Evolutionary conservation across 495 filamentous ascomycete genomes (phyloP).

Genomic region (Aspergillus cavernicola): DNA sequence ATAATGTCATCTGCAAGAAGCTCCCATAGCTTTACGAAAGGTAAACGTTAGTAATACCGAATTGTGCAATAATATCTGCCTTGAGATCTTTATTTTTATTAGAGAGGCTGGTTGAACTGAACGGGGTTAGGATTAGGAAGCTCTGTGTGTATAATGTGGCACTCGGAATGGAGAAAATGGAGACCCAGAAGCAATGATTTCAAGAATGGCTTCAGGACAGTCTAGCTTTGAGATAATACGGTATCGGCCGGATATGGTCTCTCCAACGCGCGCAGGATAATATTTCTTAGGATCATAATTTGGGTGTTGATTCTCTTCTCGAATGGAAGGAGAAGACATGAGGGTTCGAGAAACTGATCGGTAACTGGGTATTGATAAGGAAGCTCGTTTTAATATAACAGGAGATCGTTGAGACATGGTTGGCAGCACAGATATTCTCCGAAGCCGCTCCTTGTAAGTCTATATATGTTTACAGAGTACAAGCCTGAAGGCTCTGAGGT

Average conservation of each 20-base stretch:
- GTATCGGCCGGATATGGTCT: conserved; percentile 30
- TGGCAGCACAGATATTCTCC: too few relatives aligned
- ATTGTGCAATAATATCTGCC: conserved; percentile 20
- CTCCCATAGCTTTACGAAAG: conserved; percentile 29
- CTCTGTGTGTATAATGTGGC: conserved; percentile 34
- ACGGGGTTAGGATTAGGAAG: background rate
- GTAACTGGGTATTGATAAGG: background rate
- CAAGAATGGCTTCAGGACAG: conserved; percentile 28
- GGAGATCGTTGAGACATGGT: too few relatives aligned
- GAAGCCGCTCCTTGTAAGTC: too few relatives aligned
- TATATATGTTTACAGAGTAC: too few relatives aligned
- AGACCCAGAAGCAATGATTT: conserved; percentile 30
- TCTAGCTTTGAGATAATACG: conserved; percentile 32
- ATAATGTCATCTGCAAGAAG: conserved; percentile 24
- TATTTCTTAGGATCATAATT: conserved; percentile 22
- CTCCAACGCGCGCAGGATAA: conserved; percentile 32
- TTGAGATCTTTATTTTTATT: conserved; percentile 30
- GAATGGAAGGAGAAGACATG: background rate
- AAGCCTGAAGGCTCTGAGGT: too few relatives aligned
- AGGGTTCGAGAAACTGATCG: background rate
- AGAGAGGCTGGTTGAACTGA: background rate
- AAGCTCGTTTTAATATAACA: background rate
- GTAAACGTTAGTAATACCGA: conserved; percentile 4
- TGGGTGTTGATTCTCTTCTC: background rate
- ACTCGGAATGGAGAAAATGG: conserved; percentile 37